These are phyloP conservation scores for Exophiala calicioides DNA, from an alignment of 2,329 filamentous ascomycete species.

Conservation along the genomic window DNA sequence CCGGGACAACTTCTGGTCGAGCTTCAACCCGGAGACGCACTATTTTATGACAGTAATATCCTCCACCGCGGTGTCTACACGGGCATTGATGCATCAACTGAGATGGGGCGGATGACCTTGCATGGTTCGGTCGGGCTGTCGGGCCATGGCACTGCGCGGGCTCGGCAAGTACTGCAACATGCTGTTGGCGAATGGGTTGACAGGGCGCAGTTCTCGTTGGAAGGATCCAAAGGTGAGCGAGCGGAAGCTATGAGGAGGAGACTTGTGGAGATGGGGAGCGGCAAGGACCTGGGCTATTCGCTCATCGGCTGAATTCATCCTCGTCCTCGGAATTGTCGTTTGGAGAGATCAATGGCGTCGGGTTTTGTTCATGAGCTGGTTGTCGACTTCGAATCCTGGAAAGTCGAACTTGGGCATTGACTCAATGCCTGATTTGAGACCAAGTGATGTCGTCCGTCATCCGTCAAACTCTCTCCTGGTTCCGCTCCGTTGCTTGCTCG, in stretches of 20 bases:
- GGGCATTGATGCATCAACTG: conserved; percentile 39
- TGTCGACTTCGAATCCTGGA: too few species aligned
- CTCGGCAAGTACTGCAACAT: conserved; percentile 49
- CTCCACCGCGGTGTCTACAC: conserved; percentile 53
- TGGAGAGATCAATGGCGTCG: too few species aligned
- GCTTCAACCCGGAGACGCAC: conserved; percentile 72
- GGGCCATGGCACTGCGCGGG: conserved; percentile 41
- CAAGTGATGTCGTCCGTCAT: too few species aligned
- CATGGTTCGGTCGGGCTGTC: conserved; percentile 47
- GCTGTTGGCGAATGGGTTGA: conserved; percentile 48
- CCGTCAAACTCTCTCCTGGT: too few species aligned
- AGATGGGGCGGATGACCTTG: conserved; percentile 44
- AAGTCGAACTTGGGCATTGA: too few species aligned
- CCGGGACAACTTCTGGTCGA: conserved; percentile 66
- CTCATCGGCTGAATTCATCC: conserved; percentile 43
- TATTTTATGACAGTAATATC: conserved; percentile 91
- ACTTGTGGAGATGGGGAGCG: conserved; percentile 48
- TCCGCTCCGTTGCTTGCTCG: too few species aligned
- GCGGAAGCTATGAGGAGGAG: conserved; percentile 48
- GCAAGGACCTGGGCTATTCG: conserved; percentile 47
- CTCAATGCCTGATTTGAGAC: too few species aligned
- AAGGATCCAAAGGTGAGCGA: conserved; percentile 37
- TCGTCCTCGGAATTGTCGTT: not conserved
- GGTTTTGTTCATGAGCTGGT: not conserved
- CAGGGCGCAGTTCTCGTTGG: conserved; percentile 40